Evolutionary conservation across 306 rosid genomes (phyloP).

Genomic region (Crotalaria pallida): DNA sequence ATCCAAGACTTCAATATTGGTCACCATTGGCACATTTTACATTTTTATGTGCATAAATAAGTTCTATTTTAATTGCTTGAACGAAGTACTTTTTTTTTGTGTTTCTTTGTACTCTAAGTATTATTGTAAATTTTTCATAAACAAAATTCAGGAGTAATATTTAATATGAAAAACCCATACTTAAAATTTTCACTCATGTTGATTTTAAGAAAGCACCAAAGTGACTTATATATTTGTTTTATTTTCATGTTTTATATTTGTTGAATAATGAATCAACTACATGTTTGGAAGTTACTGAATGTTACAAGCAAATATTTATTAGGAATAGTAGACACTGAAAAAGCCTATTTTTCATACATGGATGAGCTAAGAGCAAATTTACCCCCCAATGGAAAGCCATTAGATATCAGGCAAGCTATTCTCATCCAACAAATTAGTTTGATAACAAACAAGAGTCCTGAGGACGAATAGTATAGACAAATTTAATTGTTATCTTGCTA

Average conservation of each 20-base stretch:
- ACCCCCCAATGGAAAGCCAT: conserved; percentile 49
- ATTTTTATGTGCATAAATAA: neutral
- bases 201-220: neutral
- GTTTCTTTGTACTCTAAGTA: no score
- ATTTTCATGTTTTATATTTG: no score
- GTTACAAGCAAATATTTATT: no score
- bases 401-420: conserved; percentile 47
- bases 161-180: neutral
- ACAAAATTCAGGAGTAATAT: neutral
- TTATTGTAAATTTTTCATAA: no score
- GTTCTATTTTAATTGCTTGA: neutral
- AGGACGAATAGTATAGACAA: no score
- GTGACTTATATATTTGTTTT: no score
- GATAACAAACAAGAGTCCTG: neutral
- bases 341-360: conserved; percentile 73
- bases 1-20: neutral
- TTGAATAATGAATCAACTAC: no score
- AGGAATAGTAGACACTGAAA: no score
- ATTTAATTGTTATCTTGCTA: no score
- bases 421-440: neutral
- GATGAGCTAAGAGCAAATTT: conserved; percentile 65
- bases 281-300: no score
- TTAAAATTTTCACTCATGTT: neutral
- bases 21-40: neutral
- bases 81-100: neutral